A percentile compares a stretch with the other conserved stretches of the same genome.
These are phyloP conservation scores for Vachellia collinsii DNA, from an alignment of 306 rosid species.

Conservation along the genomic window DNA sequence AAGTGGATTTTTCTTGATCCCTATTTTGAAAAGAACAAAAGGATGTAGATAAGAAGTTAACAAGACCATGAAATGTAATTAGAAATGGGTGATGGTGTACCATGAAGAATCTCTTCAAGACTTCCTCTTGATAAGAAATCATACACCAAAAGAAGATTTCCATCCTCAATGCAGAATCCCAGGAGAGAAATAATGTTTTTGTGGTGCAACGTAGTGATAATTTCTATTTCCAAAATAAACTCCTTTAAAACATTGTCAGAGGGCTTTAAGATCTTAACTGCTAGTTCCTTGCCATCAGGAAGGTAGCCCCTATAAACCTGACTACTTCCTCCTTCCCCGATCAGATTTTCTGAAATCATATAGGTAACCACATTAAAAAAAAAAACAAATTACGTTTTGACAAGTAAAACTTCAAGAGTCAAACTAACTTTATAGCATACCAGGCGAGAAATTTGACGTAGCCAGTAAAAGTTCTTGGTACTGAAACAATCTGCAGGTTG, in stretches of 20 bases:
- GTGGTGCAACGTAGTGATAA: conserved; percentile 81
- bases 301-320: conserved; percentile 89
- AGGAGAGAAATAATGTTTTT: conserved; percentile 82
- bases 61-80: neutral
- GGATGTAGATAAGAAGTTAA: conserved; percentile 17
- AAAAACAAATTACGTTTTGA: neutral
- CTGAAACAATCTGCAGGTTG: conserved; percentile 76
- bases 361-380: conserved; percentile 19
- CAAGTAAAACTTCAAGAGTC: conserved; percentile 15
- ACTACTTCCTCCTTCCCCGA: conserved; percentile 96
- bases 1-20: conserved; percentile 60
- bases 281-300: conserved; percentile 86
- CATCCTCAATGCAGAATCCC: conserved; percentile 91
- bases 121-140: conserved; percentile 94
- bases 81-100: conserved; percentile 41
- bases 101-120: conserved; percentile 96
- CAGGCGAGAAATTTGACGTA: conserved; percentile 79
- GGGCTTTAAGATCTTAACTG: conserved; percentile 89
- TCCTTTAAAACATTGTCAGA: conserved; percentile 79
- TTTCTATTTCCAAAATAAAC: conserved; percentile 85
- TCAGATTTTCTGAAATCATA: conserved; percentile 70
- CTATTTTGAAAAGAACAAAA: conserved; percentile 49
- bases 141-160: conserved; percentile 84
- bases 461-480: conserved; percentile 77
- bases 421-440: conserved; percentile 49